These are phyloP conservation scores for Chrysanthemum lavandulifolium DNA, from an alignment of 129 eudicot genomes.

Conservation along the genomic window DNA sequence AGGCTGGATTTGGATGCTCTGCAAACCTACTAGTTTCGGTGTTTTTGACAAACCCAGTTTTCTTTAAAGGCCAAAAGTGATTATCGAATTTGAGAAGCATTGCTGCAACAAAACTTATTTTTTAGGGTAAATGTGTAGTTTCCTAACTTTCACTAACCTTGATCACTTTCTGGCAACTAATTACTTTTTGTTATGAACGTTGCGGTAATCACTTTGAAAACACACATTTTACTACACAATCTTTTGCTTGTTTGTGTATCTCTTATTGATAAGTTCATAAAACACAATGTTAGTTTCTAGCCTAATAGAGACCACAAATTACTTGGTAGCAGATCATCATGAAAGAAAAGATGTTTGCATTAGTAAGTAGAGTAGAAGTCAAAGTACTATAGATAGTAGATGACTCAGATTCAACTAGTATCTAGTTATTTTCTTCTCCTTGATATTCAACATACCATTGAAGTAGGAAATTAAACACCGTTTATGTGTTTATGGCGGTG, in stretches of 20 bases:
- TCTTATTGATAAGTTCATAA: not conserved
- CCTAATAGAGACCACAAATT: constrained; percentile 6
- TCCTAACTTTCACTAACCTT: not conserved
- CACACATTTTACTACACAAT: not conserved
- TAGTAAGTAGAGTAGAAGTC: constrained; percentile 1
- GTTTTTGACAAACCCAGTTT: not conserved
- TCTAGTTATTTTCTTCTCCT: not conserved
- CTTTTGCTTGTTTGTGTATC: constrained; percentile 14
- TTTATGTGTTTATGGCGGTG: not conserved
- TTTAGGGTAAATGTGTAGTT: constrained; percentile 2
- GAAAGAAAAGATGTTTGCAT: constrained; percentile 15
- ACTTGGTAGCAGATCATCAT: constrained; percentile 9
- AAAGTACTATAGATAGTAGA: constrained; percentile 10
- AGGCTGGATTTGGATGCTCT: not conserved
- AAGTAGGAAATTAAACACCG: not conserved
- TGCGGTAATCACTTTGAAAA: not conserved
- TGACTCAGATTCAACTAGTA: not conserved
- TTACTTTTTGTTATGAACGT: not conserved
- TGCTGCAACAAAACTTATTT: not conserved
- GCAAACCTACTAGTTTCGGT: not conserved
- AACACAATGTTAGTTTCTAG: constrained; percentile 2
- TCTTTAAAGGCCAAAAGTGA: not conserved
- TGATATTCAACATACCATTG: not conserved
- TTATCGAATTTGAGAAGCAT: not conserved
- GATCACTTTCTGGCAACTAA: constrained; percentile 14